A percentile compares a stretch with the other conserved stretches of the same genome.
Evolutionary conservation across 257 asterid species (phyloP).

Genomic region (Gentiana macrophylla): DNA sequence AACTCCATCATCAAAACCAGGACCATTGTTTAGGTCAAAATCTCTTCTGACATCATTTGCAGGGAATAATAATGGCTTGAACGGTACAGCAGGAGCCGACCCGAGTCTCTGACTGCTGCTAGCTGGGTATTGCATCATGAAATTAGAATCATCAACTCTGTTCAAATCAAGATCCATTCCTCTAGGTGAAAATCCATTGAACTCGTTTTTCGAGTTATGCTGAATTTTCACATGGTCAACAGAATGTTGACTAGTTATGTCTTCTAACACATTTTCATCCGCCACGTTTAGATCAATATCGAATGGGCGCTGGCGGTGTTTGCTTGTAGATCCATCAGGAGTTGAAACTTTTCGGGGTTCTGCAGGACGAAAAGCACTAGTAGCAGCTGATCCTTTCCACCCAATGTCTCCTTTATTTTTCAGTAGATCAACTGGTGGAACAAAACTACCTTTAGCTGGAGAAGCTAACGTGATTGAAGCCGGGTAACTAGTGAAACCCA

Average conservation of each 20-base stretch:
- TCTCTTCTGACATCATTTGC: constrained; percentile 27
- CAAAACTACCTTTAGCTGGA: constrained; percentile 78
- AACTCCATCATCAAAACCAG: constrained; percentile 27
- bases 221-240: constrained; percentile 9
- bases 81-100: constrained; percentile 15
- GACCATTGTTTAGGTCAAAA: constrained; percentile 45
- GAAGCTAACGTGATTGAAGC: constrained; percentile 75
- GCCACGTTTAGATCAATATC: constrained; percentile 47
- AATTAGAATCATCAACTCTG: constrained; percentile 32
- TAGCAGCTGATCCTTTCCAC: constrained; percentile 96
- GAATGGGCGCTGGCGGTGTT: constrained; percentile 28
- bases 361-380: constrained; percentile 98
- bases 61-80: constrained; percentile 17
- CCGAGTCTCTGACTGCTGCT: constrained; percentile 18
- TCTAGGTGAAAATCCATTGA: constrained; percentile 20
- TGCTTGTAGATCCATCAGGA: constrained; percentile 34
- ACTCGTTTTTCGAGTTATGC: constrained; percentile 15
- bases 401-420: constrained; percentile 70
- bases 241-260: constrained; percentile 22
- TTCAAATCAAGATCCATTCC: constrained; percentile 41
- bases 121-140: constrained; percentile 21
- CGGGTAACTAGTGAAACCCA: constrained; percentile 30
- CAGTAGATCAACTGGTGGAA: constrained; percentile 83
- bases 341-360: constrained; percentile 60
- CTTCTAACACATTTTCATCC: constrained; percentile 37